These are phyloP conservation scores for Herpetospermum pedunculosum DNA, from an alignment of 306 rosid genomes.

Conservation along the genomic window DNA sequence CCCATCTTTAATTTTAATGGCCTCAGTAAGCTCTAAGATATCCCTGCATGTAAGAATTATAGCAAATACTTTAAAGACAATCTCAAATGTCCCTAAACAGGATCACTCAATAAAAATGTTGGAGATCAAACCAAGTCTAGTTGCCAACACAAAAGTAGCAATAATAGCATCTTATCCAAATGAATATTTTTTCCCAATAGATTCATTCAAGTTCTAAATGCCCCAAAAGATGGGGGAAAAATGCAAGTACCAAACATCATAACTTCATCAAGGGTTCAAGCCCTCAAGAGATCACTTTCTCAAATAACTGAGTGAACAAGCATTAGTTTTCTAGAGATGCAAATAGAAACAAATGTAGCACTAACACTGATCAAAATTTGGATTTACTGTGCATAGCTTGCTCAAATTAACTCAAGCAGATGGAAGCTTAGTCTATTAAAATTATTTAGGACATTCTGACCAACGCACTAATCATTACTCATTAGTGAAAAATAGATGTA, in stretches of 20 bases:
- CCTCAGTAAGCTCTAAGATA: slow-evolving; percentile 69
- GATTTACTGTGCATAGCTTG: background rate
- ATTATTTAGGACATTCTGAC: background rate
- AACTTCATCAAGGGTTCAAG: background rate
- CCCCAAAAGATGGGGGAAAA: background rate
- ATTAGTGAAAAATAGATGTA: background rate
- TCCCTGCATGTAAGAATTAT: slow-evolving; percentile 37
- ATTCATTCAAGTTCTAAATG: background rate
- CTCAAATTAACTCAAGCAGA: background rate
- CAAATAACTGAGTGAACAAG: background rate
- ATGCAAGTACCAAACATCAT: background rate
- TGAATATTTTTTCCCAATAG: background rate
- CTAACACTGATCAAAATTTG: background rate
- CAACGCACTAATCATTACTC: background rate
- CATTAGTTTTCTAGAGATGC: background rate
- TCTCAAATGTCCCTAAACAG: background rate
- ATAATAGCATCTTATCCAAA: background rate
- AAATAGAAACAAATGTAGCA: background rate
- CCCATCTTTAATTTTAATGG: slow-evolving; percentile 64
- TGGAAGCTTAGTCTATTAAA: background rate
- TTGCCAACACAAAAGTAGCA: background rate
- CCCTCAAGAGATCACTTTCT: background rate
- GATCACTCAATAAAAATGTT: background rate
- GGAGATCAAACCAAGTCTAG: background rate
- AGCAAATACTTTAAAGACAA: slow-evolving; percentile 3